phyloP scores from a whole-genome alignment of 1,284 basidiomycete species.

The Mycosarcoma mackinlayi region DNA sequence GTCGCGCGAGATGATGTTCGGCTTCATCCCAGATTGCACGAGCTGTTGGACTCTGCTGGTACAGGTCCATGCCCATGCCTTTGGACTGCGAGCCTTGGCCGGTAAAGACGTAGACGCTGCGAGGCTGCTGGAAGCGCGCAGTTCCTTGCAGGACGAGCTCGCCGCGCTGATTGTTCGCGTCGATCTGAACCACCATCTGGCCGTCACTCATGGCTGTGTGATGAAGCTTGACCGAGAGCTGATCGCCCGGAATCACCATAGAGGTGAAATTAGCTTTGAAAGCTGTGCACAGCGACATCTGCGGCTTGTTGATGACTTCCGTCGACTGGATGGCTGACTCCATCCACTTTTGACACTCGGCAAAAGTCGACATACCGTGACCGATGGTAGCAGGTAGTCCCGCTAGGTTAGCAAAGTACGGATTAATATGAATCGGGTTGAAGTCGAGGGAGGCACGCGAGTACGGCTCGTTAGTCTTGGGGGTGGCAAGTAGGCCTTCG shows the following conservation, averaged over 20 bases:
- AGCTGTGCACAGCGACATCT: background rate
- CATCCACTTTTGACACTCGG: constrained; percentile 7
- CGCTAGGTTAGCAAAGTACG: constrained; percentile 95
- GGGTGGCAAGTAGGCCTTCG: constrained; percentile 6
- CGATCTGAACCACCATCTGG: constrained; percentile 84
- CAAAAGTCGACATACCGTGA: constrained; percentile 80
- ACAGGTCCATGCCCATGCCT: constrained; percentile 99
- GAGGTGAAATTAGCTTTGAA: constrained; percentile 78
- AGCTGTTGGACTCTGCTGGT: constrained; percentile 89
- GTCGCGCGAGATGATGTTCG: constrained; percentile 85
- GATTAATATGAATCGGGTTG: constrained; percentile 96
- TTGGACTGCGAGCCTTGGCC: constrained; percentile 98
- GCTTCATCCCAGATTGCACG: constrained; percentile 96
- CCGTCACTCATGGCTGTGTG: constrained; percentile 59
- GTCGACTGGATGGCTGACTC: constrained; percentile 79
- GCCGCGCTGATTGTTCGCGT: constrained; percentile 83
- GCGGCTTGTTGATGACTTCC: constrained; percentile 69
- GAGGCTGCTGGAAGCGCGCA: constrained; percentile 85
- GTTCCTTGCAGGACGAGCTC: constrained; percentile 91
- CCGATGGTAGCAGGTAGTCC: constrained; percentile 95
- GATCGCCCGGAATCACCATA: constrained; percentile 93
- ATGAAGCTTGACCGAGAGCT: constrained; percentile 82
- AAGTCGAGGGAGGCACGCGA: constrained; percentile 95
- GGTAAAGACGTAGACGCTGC: constrained; percentile 94
- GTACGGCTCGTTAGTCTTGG: constrained; percentile 85